phyloP scores from a whole-genome alignment of 345 rosid genomes.

The Acer yangbiense region DNA sequence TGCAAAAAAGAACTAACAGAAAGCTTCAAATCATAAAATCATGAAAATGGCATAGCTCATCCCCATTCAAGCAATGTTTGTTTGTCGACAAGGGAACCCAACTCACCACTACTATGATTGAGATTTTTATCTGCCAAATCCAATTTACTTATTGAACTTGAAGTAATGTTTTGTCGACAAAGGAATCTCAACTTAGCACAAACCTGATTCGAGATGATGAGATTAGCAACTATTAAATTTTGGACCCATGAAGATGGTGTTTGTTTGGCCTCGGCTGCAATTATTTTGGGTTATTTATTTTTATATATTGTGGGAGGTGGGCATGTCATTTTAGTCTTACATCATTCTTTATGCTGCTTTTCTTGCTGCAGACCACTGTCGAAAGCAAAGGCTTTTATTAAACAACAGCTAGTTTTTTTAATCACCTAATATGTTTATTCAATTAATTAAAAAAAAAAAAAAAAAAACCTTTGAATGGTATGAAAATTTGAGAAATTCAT shows the following conservation, averaged over 20 bases:
- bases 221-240: neutral
- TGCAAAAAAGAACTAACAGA: neutral
- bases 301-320: neutral
- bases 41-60: neutral
- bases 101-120: neutral
- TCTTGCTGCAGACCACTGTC: constrained; percentile 17
- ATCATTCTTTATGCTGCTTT: constrained; percentile 14
- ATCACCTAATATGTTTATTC: constrained; percentile 3
- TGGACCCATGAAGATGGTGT: neutral
- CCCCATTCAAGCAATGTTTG: neutral
- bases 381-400: constrained; percentile 11
- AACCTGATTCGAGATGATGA: constrained; percentile 27
- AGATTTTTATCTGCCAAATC: neutral
- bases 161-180: neutral
- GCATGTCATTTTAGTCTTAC: constrained; percentile 25
- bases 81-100: constrained; percentile 3
- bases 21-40: neutral
- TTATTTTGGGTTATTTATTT: constrained; percentile 19
- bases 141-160: neutral
- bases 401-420: neutral
- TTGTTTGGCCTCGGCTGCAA: constrained; percentile 16
- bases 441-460: neutral
- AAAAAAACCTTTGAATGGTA: neutral
- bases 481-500: neutral
- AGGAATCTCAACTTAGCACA: constrained; percentile 15